These are phyloP conservation scores for Talaromyces sp. DNA, from an alignment of 2,329 filamentous ascomycete genomes.

Conservation along the genomic window DNA sequence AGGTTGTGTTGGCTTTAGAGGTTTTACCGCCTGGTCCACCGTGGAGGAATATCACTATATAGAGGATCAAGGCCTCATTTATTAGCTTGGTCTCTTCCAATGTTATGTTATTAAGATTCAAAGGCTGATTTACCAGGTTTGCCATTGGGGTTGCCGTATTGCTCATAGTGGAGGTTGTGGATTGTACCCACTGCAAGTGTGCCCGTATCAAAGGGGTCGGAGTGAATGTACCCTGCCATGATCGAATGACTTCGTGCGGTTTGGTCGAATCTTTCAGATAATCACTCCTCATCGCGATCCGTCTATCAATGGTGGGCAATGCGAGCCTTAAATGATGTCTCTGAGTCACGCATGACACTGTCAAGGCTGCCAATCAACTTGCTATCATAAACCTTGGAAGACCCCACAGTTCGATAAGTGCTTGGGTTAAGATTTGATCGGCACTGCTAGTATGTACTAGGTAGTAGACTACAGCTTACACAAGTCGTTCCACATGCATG, in stretches of 20 bases:
- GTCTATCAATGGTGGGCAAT: no score
- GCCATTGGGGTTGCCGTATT: constrained; percentile 42
- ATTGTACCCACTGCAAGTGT: constrained; percentile 36
- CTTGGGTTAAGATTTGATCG: no score
- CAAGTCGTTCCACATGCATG: no score
- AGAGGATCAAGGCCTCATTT: background rate
- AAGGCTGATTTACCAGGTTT: constrained; percentile 36
- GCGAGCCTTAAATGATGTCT: no score
- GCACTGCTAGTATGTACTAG: no score
- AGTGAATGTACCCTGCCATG: constrained; percentile 33
- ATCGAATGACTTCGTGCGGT: background rate
- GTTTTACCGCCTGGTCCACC: constrained; percentile 48
- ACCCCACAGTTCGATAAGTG: no score
- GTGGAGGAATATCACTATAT: constrained; percentile 46
- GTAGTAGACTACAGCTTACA: no score
- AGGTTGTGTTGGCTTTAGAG: constrained; percentile 40
- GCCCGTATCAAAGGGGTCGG: constrained; percentile 37
- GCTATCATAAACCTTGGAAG: no score
- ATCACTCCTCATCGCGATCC: no score
- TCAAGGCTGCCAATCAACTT: no score
- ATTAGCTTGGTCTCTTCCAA: background rate
- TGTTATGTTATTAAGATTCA: background rate
- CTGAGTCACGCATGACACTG: no score
- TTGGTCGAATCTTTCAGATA: no score
- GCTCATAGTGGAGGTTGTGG: constrained; percentile 43